Base-by-base conservation (phyloP, 768 basidiomycete species). In the Pleurotus tuber-regium region DNA sequence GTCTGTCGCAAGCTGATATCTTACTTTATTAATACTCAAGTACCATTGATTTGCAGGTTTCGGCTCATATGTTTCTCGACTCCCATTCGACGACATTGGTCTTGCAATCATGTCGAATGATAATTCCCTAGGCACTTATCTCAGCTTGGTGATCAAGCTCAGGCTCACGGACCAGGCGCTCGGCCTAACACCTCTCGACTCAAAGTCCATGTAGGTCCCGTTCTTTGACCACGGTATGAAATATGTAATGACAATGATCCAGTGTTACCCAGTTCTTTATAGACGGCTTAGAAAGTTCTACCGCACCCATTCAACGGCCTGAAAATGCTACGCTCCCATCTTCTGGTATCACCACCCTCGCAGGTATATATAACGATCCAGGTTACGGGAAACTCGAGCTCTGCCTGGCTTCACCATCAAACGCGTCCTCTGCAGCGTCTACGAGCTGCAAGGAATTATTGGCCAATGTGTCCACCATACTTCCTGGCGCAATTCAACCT, bases 301-400 rank as follows among this genome's bases (percentile, higher is more conserved):
- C 59, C 23, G 49, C 54, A 10, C 35, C 55, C 7, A 41, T 51
- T 1, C 53, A 59, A 2, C 59, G 60, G 12, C 52, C 62, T 3
- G 19, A 40, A 24, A 53, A 63, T 33, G 52, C 62, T 0, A 28
- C 47, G 10, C 52, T 55, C 1, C 58, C 61, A 1, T 40, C 55
- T 4, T 39, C 53, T 1, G 26, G 55, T 5, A 59, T 63, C 33
- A 18, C 39, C 6, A 51, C 50, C 1, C 52, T 66, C n/a, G 57
- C 57, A 0, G 66, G 66, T 3, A 44, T 12, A 2, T 67, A 64
- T 47, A 36, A 42, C 2, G 59, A 67, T 52, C 40, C 19, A 0
- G 62, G 62, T 2, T 67, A 66, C 43, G 61, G 60, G 1, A 38
- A 47, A 1, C 29, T 65, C 30, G 60, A 63, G 21, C 58, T 66